Base-by-base conservation (phyloP, 2,329 filamentous ascomycete genomes). In the Ceratocystis variospora region DNA sequence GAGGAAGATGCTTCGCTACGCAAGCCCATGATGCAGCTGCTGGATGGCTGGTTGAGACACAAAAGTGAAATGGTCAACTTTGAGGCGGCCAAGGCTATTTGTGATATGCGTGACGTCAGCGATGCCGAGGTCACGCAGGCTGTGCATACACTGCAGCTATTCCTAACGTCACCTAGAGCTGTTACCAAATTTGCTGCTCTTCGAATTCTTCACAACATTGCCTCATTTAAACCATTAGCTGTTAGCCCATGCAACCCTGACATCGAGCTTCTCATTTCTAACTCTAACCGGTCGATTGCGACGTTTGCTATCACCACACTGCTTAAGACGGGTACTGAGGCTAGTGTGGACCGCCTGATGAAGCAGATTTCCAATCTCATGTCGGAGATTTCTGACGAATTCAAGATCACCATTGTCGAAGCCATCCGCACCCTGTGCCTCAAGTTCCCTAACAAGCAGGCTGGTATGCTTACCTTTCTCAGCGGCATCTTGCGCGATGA, bases 51-150 rank as follows among this genome's bases (percentile, higher is more conserved):
- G 93, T 79, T 99, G 76, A 86, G 92, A 75, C 93, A 97, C 78
- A 97, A 99, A 87, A 96, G 91, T 77, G 94, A 97, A 76, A 96
- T 96, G 90, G 92, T 99, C 78, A 97, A 96, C 80, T 96, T 99
- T 71, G 94, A 99, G 78, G 94, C 94, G 65, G 94, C 94, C 70
- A 97, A 97, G 82, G 93, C 93, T 64, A 96, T 99, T 73, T 96
- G 92, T 79, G 89, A 96, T 72, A 88, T 97, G 83, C 85, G 88
- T 70, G 91, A 97, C 75, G 88, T 97, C 61, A 92, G 89, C 67
- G 94, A 99, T 74, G 87, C 86, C 66, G 93, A 99, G 76, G 89
- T 95, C 53, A 84, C 88, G 53, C 91, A 96, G 76, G 92, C 93
- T 33, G 90, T 99, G 62, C 92, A 97, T 73, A 90, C 96, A 59